A percentile compares a stretch with the other conserved stretches of the same genome.
phyloP scores from a whole-genome alignment of 257 asterid genomes.

The Solanum chmielewskii region DNA sequence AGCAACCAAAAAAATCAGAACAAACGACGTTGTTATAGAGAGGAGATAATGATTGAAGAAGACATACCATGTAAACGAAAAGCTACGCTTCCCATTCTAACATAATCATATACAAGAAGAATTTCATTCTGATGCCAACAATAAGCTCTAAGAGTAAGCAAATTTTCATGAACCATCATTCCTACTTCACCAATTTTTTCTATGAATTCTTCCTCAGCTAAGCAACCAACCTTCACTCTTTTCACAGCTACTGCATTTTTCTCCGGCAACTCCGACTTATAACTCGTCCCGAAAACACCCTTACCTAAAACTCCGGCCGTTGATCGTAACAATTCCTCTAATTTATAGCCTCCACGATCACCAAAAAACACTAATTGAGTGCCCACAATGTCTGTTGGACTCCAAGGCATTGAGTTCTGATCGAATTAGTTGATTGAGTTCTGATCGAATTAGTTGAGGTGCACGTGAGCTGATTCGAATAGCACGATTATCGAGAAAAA shows the following conservation, averaged over 20 bases:
- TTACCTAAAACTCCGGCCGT: slow-evolving; percentile 2
- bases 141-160: slow-evolving; percentile 8
- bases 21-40: neutral
- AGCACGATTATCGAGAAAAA: neutral
- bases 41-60: neutral
- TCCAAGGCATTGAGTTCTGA: neutral
- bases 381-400: neutral
- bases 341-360: neutral
- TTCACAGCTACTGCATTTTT: slow-evolving; percentile 7
- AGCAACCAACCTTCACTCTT: neutral
- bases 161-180: slow-evolving; percentile 7
- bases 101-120: slow-evolving; percentile 14
- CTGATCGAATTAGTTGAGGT: neutral
- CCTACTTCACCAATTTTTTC: slow-evolving; percentile 8
- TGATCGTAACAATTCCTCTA: slow-evolving; percentile 7
- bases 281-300: slow-evolving; percentile 10
- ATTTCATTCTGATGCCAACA: neutral
- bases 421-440: neutral
- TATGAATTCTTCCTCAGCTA: slow-evolving; percentile 3
- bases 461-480: rapidly evolving
- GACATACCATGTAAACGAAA: slow-evolving; percentile 18
- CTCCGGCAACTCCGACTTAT: slow-evolving; percentile 1
- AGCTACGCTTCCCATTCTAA: slow-evolving; percentile 17
- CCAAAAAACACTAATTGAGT: slow-evolving; percentile 4
- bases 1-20: neutral